phyloP scores from a whole-genome alignment of 306 rosid species.

The Sindora glabra region DNA sequence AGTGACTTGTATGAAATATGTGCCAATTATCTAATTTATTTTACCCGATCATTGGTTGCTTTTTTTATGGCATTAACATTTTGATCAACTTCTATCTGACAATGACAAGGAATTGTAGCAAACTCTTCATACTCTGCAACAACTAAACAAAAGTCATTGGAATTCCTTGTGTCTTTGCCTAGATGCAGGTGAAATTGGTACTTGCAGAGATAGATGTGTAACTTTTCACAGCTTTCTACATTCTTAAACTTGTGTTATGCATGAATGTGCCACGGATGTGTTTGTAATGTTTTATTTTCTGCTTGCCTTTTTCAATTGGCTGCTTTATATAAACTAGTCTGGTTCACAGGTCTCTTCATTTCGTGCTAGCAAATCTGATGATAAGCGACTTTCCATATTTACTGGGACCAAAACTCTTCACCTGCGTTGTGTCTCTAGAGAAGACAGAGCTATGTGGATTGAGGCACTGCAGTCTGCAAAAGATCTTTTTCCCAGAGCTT shows the following conservation, averaged over 20 bases:
- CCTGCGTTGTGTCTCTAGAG: conserved; percentile 69
- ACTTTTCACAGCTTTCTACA: not conserved
- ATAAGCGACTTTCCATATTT: conserved; percentile 83
- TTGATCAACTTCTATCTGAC: conserved; percentile 1
- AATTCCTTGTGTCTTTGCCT: not conserved
- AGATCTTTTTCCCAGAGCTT: conserved; percentile 80
- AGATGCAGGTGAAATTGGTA: conserved; percentile 10
- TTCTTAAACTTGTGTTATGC: not conserved
- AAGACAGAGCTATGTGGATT: conserved; percentile 83
- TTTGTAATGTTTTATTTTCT: conserved; percentile 7
- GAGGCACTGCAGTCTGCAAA: conserved; percentile 83
- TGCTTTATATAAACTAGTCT: conserved; percentile 24
- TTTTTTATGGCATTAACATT: not conserved
- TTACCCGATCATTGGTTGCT: not conserved
- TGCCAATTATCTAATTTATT: not conserved
- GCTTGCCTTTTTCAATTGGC: conserved; percentile 6
- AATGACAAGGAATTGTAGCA: not conserved
- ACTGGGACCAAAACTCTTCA: conserved; percentile 97
- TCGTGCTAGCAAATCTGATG: conserved; percentile 97
- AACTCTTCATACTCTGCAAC: not conserved
- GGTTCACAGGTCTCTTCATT: conserved; percentile 83
- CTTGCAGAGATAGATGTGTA: not conserved
- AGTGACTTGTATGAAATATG: not conserved
- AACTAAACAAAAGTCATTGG: not conserved
- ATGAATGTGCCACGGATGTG: not conserved